Evolutionary conservation across 2,329 filamentous ascomycete genomes (phyloP).

Genomic region (Colletotrichum sp.): DNA sequence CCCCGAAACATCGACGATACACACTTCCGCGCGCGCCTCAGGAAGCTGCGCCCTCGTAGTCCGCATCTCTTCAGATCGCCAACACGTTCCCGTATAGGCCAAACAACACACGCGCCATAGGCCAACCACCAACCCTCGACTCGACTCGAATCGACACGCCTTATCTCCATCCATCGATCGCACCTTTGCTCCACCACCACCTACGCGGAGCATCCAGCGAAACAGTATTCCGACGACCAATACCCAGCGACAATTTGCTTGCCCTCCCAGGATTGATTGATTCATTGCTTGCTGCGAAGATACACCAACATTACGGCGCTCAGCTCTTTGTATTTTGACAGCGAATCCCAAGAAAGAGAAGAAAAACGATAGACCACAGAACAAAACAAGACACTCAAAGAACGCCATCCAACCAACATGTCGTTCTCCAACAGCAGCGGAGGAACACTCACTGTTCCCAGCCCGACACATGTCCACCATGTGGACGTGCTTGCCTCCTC

Average conservation of each 20-base stretch:
- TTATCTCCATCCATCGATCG: slow-evolving; percentile 9
- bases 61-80: not conserved
- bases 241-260: slow-evolving; percentile 17
- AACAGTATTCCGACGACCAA: slow-evolving; percentile 17
- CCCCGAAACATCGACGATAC: slow-evolving; percentile 14
- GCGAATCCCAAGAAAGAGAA: not conserved
- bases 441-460: slow-evolving; percentile 85
- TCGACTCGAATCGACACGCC: not conserved
- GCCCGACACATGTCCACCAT: slow-evolving; percentile 82
- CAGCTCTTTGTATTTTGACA: slow-evolving; percentile 7
- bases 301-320: not conserved
- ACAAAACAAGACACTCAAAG: not conserved
- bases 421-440: slow-evolving; percentile 66
- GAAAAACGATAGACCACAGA: not conserved
- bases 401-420: slow-evolving; percentile 45
- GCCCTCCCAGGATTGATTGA: not conserved
- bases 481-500: slow-evolving; percentile 79
- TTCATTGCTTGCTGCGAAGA: slow-evolving; percentile 1
- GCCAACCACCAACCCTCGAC: not conserved
- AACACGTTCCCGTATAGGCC: not conserved
- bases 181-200: slow-evolving; percentile 1
- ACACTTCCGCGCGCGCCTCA: not conserved
- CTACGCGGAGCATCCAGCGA: slow-evolving; percentile 1
- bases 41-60: slow-evolving; percentile 2
- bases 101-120: not conserved